phyloP scores from a whole-genome alignment of 305 asterid species.

The Fraxinus nigra region DNA sequence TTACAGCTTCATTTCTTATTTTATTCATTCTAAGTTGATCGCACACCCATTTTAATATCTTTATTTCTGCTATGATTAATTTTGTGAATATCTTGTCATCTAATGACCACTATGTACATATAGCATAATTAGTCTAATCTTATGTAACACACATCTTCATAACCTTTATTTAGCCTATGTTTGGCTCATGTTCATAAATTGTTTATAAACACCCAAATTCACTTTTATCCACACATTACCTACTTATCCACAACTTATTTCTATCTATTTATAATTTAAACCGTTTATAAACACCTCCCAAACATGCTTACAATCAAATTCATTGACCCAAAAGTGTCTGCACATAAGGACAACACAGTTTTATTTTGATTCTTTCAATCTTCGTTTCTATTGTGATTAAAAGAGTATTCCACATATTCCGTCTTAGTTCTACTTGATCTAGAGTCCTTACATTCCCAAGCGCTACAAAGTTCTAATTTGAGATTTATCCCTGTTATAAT shows the following conservation, averaged over 20 bases:
- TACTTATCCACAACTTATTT: background rate
- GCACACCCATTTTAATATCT: background rate
- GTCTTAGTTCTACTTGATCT: background rate
- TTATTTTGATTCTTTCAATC: background rate
- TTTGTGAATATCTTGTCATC: background rate
- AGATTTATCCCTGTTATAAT: background rate
- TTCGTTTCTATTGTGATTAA: background rate
- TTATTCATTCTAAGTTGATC: background rate
- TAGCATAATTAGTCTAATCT: background rate
- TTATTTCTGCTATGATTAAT: background rate
- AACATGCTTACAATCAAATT: background rate
- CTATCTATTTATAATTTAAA: background rate
- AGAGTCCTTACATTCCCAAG: background rate
- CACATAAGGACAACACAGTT: background rate
- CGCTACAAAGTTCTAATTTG: background rate
- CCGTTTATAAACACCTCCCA: background rate
- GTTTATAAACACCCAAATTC: background rate
- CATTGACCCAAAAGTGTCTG: background rate
- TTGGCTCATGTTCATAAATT: background rate
- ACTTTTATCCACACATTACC: background rate
- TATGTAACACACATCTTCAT: background rate
- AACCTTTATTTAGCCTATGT: background rate
- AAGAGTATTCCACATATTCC: background rate
- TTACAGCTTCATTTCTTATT: background rate
- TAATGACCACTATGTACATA: background rate